Evolutionary conservation across 2,329 filamentous ascomycete species (phyloP).

Genomic region (Aspergillus versicolor): DNA sequence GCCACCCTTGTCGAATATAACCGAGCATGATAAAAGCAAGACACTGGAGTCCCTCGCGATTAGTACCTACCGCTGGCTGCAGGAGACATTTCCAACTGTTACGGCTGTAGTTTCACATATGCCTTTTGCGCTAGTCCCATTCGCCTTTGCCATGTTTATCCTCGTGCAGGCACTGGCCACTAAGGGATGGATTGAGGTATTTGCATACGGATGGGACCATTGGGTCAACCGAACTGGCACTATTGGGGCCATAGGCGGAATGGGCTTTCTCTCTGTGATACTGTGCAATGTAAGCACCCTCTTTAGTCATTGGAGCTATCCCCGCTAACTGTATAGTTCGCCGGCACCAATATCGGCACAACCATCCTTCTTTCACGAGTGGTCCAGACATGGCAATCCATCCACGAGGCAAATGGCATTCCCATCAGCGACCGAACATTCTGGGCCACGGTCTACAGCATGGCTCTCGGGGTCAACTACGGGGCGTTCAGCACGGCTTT

Average conservation of each 20-base stretch:
- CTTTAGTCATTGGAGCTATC: too few relatives aligned
- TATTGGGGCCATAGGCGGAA: constrained; percentile 66
- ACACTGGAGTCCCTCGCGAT: constrained; percentile 55
- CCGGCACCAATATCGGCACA: constrained; percentile 74
- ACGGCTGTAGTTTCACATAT: constrained; percentile 65
- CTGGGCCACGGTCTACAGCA: constrained; percentile 72
- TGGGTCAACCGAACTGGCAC: constrained; percentile 71
- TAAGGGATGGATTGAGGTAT: constrained; percentile 72
- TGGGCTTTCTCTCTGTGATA: constrained; percentile 70
- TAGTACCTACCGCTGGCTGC: constrained; percentile 56
- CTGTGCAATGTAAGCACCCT: constrained; percentile 65
- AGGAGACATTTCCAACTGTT: constrained; percentile 70
- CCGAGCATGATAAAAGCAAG: too few relatives aligned
- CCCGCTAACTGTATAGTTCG: constrained; percentile 54
- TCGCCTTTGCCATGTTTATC: constrained; percentile 73
- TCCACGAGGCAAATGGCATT: constrained; percentile 50
- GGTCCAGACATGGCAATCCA: constrained; percentile 66
- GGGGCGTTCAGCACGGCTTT: constrained; percentile 73
- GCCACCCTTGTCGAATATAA: background rate
- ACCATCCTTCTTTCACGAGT: constrained; percentile 71
- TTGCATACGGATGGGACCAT: constrained; percentile 71
- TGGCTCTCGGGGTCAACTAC: constrained; percentile 74
- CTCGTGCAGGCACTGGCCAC: constrained; percentile 71
- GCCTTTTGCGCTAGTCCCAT: constrained; percentile 67
- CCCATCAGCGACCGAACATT: constrained; percentile 65